These are phyloP conservation scores for Alternaria novae-zelandiae DNA, from an alignment of 2,329 filamentous ascomycete species.

Conservation along the genomic window DNA sequence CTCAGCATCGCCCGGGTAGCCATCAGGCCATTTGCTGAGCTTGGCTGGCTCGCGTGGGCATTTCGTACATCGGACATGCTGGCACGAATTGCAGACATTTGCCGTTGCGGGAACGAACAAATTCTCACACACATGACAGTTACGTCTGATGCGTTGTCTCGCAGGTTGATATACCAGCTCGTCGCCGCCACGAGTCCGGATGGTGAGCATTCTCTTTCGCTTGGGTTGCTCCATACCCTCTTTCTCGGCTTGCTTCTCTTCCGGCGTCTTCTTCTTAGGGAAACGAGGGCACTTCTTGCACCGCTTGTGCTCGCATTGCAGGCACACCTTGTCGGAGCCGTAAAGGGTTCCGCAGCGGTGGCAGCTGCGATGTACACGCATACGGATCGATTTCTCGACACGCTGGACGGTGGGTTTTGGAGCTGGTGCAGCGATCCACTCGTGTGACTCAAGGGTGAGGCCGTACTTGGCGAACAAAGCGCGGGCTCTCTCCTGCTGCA, in stretches of 20 bases:
- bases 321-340: conserved; percentile 74
- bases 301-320: conserved; percentile 76
- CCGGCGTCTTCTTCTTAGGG: conserved; percentile 66
- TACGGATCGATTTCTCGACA: conserved; percentile 76
- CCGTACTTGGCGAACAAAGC: conserved; percentile 53
- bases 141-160: conserved; percentile 75
- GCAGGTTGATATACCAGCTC: conserved; percentile 75
- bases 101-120: conserved; percentile 60
- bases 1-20: conserved; percentile 69
- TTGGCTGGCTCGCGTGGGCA: conserved; percentile 81
- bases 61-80: conserved; percentile 77
- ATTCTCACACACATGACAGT: conserved; percentile 75
- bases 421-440: conserved; percentile 39
- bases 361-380: conserved; percentile 79
- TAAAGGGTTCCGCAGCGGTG: conserved; percentile 81
- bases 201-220: conserved; percentile 61
- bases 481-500: conserved; percentile 49
- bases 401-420: conserved; percentile 53
- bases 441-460: conserved; percentile 49
- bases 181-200: conserved; percentile 69
- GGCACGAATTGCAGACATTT: conserved; percentile 72
- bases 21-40: conserved; percentile 71
- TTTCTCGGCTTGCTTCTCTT: conserved; percentile 40
- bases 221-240: conserved; percentile 55
- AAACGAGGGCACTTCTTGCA: conserved; percentile 82